These are phyloP conservation scores for Melanopsichium pennsylvanicum DNA, from an alignment of 1,284 basidiomycete species.

Conservation along the genomic window DNA sequence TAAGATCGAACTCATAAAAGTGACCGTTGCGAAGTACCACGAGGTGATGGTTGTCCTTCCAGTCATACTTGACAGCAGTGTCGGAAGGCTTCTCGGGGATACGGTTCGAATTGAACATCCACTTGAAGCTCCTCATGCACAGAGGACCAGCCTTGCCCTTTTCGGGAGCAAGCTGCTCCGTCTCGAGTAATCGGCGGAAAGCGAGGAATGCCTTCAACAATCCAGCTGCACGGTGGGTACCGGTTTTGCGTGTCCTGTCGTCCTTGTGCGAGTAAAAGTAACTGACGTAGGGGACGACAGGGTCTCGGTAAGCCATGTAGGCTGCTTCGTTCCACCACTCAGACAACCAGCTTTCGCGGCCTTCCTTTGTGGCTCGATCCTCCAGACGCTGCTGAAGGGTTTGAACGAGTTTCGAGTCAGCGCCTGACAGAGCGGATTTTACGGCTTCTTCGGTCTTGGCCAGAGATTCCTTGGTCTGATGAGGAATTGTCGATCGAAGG, in stretches of 20 bases:
- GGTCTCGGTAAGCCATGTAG: constrained; percentile 73
- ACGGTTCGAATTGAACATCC: constrained; percentile 93
- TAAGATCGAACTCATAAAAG: constrained; percentile 79
- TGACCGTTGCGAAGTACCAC: constrained; percentile 90
- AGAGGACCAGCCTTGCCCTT: constrained; percentile 81
- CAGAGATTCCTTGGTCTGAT: constrained; percentile 45
- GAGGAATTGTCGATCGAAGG: constrained; percentile 56
- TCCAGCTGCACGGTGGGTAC: constrained; percentile 56
- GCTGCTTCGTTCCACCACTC: constrained; percentile 99
- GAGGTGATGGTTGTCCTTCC: constrained; percentile 81
- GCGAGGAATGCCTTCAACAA: constrained; percentile 63
- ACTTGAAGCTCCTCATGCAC: constrained; percentile 94
- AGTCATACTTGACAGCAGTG: constrained; percentile 82
- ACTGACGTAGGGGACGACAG: constrained; percentile 90
- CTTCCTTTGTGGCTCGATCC: constrained; percentile 71
- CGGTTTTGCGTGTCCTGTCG: constrained; percentile 64
- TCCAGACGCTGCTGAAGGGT: constrained; percentile 83
- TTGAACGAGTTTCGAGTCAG: constrained; percentile 75
- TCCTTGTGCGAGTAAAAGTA: constrained; percentile 93
- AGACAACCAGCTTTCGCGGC: constrained; percentile 81
- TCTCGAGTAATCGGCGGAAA: constrained; percentile 60
- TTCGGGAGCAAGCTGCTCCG: constrained; percentile 84
- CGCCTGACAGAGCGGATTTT: constrained; percentile 71
- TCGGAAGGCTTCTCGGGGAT: constrained; percentile 86
- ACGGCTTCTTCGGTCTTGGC: constrained; percentile 68